Percentiles rank a stretch among this genome's conserved stretches.
phyloP scores from a whole-genome alignment of 176 grass and related monocot genomes.

The Avena insularis region DNA sequence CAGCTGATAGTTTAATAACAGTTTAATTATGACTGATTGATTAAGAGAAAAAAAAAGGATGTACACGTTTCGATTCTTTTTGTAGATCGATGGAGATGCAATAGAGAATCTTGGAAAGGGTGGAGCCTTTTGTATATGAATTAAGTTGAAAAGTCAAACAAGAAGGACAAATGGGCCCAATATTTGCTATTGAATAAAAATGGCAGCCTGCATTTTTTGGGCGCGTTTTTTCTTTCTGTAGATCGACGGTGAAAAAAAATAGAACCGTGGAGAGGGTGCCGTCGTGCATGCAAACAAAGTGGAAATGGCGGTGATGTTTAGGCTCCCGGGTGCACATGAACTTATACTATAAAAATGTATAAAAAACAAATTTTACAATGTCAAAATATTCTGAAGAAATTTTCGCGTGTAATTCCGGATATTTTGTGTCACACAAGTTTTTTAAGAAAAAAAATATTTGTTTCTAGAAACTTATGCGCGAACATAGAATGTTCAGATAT shows the following conservation, averaged over 20 bases:
- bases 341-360: too few species aligned
- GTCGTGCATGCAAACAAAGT: too few species aligned
- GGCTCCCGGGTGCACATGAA: too few species aligned
- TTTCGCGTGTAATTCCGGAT: too few species aligned
- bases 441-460: too few species aligned
- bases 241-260: neutral
- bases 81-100: conserved; percentile 1
- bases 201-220: neutral
- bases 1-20: neutral
- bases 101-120: neutral
- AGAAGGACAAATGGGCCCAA: neutral
- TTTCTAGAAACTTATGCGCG: too few species aligned
- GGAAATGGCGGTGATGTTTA: too few species aligned
- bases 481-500: too few species aligned
- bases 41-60: neutral
- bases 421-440: too few species aligned
- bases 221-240: neutral
- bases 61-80: neutral
- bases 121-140: neutral
- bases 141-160: neutral
- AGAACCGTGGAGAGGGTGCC: too few species aligned
- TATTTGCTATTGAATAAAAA: neutral
- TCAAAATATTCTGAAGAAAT: too few species aligned
- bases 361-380: too few species aligned
- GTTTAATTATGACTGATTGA: neutral